Conservation (phyloP, 129 eudicot species). For the sunflower (Helianthus annuus) region HanXRQr2.0-SUNRISE NC_035449.2:187369777-187370276, state of each 20-base stretch:
- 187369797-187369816: constrained; percentile 79
- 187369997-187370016: constrained; percentile 58
- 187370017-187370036: constrained; percentile 42
- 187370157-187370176: constrained; percentile 69
- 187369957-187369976: constrained; percentile 88
- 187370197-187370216: constrained; percentile 65
- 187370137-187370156: constrained; percentile 75
- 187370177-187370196: constrained; percentile 50
- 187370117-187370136: constrained; percentile 86
- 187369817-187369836: constrained; percentile 50
- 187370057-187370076: constrained; percentile 55
- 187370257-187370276: constrained; percentile 68
- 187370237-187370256: constrained; percentile 70
- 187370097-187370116: constrained; percentile 72
- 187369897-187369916: constrained; percentile 54
- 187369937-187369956: constrained; percentile 94
- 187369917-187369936: constrained; percentile 94
- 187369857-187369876: not conserved
- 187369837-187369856: constrained; percentile 32
- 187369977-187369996: constrained; percentile 61
- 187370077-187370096: constrained; percentile 45
- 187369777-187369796: constrained; percentile 61
- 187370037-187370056: constrained; percentile 38
- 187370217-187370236: constrained; percentile 72
- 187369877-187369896: not conserved